A percentile compares a stretch with the other conserved stretches of the same genome.
Evolutionary conservation across 2,329 filamentous ascomycete species (phyloP).

Genomic region (Bipolaris bicolor): DNA sequence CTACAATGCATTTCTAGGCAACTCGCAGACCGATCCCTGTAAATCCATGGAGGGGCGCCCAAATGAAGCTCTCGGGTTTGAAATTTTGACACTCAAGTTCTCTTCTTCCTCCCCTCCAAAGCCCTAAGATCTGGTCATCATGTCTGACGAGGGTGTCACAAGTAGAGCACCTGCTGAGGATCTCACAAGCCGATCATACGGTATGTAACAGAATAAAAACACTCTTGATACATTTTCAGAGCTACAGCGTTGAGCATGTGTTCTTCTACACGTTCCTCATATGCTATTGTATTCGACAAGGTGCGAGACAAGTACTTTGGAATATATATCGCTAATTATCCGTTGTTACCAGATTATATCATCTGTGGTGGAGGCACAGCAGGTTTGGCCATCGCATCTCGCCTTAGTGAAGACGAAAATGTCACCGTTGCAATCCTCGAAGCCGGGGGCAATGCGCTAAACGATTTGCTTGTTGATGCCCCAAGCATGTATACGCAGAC

Average conservation of each 20-base stretch:
- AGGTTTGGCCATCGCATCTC: slow-evolving; percentile 38
- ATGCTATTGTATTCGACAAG: background rate
- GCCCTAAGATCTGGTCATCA: slow-evolving; percentile 3
- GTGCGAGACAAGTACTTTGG: background rate
- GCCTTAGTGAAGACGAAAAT: slow-evolving; percentile 35
- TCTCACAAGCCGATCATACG: slow-evolving; percentile 30
- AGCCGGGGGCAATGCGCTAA: slow-evolving; percentile 36
- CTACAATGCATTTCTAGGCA: background rate
- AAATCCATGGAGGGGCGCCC: background rate
- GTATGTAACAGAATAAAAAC: background rate
- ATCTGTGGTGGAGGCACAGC: slow-evolving; percentile 40
- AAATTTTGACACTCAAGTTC: background rate
- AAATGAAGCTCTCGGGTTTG: background rate
- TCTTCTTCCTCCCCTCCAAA: background rate
- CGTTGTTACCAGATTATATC: slow-evolving; percentile 20
- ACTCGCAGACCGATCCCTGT: background rate
- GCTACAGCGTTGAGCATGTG: background rate
- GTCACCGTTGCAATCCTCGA: slow-evolving; percentile 37
- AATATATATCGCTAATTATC: background rate
- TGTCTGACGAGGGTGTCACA: slow-evolving; percentile 32
- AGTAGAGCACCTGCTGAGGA: slow-evolving; percentile 25
- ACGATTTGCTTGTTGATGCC: slow-evolving; percentile 37
- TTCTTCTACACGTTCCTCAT: background rate
- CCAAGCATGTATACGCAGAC: slow-evolving; percentile 35
- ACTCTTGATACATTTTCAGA: too few relatives aligned